Percentiles rank a stretch among this genome's conserved stretches.
Conservation (phyloP, 2,329 filamentous ascomycete species). For the Colletotrichum eremochloae region DNA sequence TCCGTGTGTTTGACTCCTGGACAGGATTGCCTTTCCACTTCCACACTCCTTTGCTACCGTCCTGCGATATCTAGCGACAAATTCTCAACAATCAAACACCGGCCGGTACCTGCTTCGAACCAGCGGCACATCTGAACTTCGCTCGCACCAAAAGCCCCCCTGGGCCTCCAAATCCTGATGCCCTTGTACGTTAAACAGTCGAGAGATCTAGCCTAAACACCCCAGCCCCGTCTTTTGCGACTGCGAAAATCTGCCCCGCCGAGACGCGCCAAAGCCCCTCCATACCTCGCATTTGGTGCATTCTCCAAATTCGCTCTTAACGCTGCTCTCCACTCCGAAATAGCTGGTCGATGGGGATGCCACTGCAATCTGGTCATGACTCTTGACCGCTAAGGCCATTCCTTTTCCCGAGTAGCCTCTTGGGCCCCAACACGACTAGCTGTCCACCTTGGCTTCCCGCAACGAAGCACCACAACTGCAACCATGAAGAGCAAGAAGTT, state of each 20-base stretch:
- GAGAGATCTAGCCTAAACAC: conserved; percentile 26
- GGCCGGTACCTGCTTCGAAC: background rate
- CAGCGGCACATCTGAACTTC: background rate
- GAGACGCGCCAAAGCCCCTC: conserved; percentile 40
- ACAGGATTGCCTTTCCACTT: conserved; percentile 6
- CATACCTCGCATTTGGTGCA: conserved; percentile 31
- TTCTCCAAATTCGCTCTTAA: conserved; percentile 25
- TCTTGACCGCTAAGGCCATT: conserved; percentile 36
- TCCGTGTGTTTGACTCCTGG: conserved; percentile 17
- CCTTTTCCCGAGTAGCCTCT: conserved; percentile 31
- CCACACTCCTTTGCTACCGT: background rate
- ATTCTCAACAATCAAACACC: background rate
- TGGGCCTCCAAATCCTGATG: conserved; percentile 3
- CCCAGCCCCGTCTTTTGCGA: conserved; percentile 41
- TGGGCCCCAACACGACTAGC: conserved; percentile 6
- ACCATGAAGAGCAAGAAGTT: conserved; percentile 75
- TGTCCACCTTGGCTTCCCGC: conserved; percentile 6
- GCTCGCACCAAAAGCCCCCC: background rate
- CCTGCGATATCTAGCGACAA: background rate
- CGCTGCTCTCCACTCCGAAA: conserved; percentile 36
- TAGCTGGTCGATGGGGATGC: conserved; percentile 40
- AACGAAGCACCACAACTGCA: conserved; percentile 33
- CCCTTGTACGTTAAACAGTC: conserved; percentile 25
- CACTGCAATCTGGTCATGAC: conserved; percentile 33
- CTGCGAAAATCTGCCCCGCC: conserved; percentile 41